phyloP scores from a whole-genome alignment of 495 filamentous ascomycete species.

The Neurospora sp. region DNA sequence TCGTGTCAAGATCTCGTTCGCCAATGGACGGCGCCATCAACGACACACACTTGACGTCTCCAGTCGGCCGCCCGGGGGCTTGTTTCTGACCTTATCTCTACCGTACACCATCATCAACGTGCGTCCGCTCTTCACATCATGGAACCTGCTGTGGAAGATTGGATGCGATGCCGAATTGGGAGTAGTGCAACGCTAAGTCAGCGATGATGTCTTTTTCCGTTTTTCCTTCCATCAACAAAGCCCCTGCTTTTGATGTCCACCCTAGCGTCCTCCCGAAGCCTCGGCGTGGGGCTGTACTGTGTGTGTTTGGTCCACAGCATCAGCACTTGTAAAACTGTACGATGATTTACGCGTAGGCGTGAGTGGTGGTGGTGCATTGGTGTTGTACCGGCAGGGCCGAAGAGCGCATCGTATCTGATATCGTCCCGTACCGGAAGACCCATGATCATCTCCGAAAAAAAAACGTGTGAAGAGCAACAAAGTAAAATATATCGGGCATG shows the following conservation, averaged over 20 bases:
- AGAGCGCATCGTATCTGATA: neutral
- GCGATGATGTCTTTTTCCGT: neutral
- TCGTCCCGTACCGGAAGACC: neutral
- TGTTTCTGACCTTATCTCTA: neutral
- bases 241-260: neutral
- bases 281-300: neutral
- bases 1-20: neutral
- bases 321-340: neutral
- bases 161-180: neutral
- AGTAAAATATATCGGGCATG: neutral
- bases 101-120: neutral
- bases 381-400: neutral
- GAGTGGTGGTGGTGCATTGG: neutral
- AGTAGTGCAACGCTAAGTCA: neutral
- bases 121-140: neutral
- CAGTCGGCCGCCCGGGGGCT: neutral
- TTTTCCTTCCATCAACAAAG: neutral
- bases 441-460: neutral
- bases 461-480: neutral
- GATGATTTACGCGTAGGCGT: neutral
- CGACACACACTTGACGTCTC: neutral
- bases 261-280: neutral
- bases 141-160: neutral
- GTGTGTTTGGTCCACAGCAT: neutral
- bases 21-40: neutral